Evolutionary conservation across 805 yeast species (phyloP).

Genomic region (Yarrowia alimentaria): DNA sequence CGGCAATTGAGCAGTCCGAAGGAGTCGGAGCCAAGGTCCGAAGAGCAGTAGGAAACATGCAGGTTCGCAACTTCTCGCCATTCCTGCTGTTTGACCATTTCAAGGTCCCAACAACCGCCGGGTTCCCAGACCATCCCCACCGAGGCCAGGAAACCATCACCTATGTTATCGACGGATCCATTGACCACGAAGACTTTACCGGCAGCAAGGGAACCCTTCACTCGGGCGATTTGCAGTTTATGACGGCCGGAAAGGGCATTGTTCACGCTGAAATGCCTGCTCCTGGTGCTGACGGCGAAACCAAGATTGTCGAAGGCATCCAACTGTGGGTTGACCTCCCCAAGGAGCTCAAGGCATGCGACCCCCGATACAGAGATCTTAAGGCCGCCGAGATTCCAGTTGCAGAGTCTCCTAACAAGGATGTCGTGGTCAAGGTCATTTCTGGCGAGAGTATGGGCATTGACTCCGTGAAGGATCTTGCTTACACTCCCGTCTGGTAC

Average conservation of each 20-base stretch:
- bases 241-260: slow-evolving; percentile 88
- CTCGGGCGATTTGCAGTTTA: slow-evolving; percentile 83
- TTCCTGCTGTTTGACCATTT: slow-evolving; percentile 80
- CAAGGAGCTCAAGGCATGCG: slow-evolving; percentile 54
- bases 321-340: slow-evolving; percentile 89
- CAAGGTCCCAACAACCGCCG: slow-evolving; percentile 55
- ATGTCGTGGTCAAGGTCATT: slow-evolving; percentile 62
- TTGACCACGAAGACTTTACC: slow-evolving; percentile 83
- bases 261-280: slow-evolving; percentile 87
- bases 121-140: slow-evolving; percentile 85
- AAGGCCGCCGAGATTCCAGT: slow-evolving; percentile 66
- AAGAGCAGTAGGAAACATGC: slow-evolving; percentile 69
- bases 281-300: slow-evolving; percentile 43
- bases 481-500: slow-evolving; percentile 77
- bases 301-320: slow-evolving; percentile 56
- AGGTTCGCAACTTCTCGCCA: slow-evolving; percentile 72
- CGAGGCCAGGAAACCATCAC: slow-evolving; percentile 79
- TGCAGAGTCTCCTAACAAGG: slow-evolving; percentile 60
- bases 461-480: slow-evolving; percentile 69
- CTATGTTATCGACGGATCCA: slow-evolving; percentile 57
- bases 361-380: slow-evolving; percentile 76
- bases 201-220: slow-evolving; percentile 71
- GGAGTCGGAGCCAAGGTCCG: slow-evolving; percentile 84
- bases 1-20: slow-evolving; percentile 70
- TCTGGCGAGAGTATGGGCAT: slow-evolving; percentile 75